Base-by-base conservation (phyloP, 2,329 filamentous ascomycete species). In the Ceratocystiopsis minuta region DNA sequence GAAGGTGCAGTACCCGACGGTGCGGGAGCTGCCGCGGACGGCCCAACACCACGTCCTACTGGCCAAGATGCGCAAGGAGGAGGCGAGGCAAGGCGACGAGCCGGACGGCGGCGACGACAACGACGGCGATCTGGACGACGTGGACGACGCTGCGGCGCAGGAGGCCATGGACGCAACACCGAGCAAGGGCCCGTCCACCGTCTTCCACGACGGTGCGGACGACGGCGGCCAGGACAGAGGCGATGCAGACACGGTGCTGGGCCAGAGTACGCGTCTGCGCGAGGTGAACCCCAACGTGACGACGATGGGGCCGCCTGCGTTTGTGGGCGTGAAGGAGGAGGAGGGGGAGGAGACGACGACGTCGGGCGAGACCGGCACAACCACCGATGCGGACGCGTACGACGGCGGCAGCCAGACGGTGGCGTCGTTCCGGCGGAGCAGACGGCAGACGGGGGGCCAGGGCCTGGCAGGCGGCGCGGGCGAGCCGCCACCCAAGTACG, bases 1-100 rank as follows among this genome's bases (percentile, higher is more conserved):
- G 54, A 90, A 87, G 60, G 64, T 68, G 28, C 67, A 75, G 41
- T 98, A 96, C 59, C 67, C 74, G n/a, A 94, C 84, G 53, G 82
- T 85, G 0, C 80, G 72, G 2, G 65, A 70, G 2, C 67, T 98
- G 1, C 90, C 90, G 4, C 75, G 78, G 20, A 96, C 90, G 0
- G 60, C 61, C 20, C 49, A 65, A 0, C 65, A 65, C 48, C 63
- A 66, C 1, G 49, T 56, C 14, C 57, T 72, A 33, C 11, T 48
- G 16, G 60, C 62, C 15, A 28, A 28, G 9, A 28, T 28, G 24
- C 24, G 9, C 24, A 28, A 28, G 24, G 24, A 28, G 24, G 24
- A 28, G 24, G 24, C 5, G 9, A 6, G 9, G 24, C 24, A 34
- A 3, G 13, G 10, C 20, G 38, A 10, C n/a, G 38, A 18, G 44